Base-by-base conservation (phyloP, 768 basidiomycete genomes). In the Tulasnella sp. region DNA sequence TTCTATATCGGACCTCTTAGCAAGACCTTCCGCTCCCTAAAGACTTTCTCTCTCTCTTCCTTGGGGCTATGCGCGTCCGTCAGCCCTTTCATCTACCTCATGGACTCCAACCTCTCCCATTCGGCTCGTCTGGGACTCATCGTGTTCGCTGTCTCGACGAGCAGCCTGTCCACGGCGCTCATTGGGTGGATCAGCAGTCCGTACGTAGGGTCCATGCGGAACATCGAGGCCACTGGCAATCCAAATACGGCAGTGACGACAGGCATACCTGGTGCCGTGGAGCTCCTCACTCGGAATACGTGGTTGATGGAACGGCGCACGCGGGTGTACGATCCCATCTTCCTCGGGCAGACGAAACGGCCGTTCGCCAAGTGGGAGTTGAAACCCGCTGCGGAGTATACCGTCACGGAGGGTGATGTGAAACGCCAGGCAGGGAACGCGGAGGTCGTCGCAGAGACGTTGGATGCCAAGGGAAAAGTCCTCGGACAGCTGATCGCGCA, bases 331-430 rank as follows among this genome's bases (percentile, higher is more conserved):
- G 87, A 90, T 63, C 76, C 83, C 2, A 76, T 76, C 27, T 87
- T 90, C 68, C 67, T 90, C 49, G 76, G 83, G 5, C 80, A 80
- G 50, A 81, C 84, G 0, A 72, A 69, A 59, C 77, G 87, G 31
- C 80, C 83, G 1, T 84, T 90, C 63, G 85, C 88, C 11, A 87
- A 80, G 62, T 91, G 87, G 87, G 84, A 87, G 67, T 78, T 91
- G 24, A 56, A 61, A 62, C 10, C 29, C 24, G 11, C 50, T 61
- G 25, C 34, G 27, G 10, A 46, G 34, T 38, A 7, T 38, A 38
- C 34, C 7, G 34, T 63, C n/a, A 53, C 43, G 8, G 56, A 56
- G 9, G 54, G 42, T 10, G 48, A 45, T 2, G 53, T 48, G 4
- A 59, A 44, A 15, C 42, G 56, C 15, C n/a, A 49, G 27, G 53